Conservation (phyloP, 1,284 basidiomycete genomes). For the Laetiporus sulphureus region DNA sequence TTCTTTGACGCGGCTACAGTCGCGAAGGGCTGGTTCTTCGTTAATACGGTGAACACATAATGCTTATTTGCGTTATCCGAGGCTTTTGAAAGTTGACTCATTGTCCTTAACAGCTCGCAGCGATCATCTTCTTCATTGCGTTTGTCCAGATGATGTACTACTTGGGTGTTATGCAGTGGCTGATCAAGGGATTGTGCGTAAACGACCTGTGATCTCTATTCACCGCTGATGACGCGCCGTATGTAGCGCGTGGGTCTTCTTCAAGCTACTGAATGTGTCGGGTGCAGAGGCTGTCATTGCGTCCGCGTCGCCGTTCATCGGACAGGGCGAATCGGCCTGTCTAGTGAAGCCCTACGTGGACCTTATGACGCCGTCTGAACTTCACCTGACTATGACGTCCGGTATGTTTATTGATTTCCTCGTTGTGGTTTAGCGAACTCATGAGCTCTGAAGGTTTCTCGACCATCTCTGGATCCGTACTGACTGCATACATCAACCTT, state of each 20-base stretch:
- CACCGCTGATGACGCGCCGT: conserved; percentile 7
- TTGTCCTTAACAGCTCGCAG: conserved; percentile 50
- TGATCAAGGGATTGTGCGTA: conserved; percentile 71
- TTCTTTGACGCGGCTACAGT: conserved; percentile 68
- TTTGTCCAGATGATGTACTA: conserved; percentile 87
- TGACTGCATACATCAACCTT: conserved; percentile 77
- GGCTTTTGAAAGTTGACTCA: not conserved
- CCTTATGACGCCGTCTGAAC: conserved; percentile 83
- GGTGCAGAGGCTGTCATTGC: conserved; percentile 92
- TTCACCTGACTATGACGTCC: conserved; percentile 87
- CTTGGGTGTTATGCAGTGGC: conserved; percentile 85
- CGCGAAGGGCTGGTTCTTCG: conserved; percentile 71
- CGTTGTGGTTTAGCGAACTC: not conserved
- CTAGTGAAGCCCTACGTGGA: conserved; percentile 84
- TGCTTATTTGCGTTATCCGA: conserved; percentile 7
- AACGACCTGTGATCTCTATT: not conserved
- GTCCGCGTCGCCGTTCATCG: conserved; percentile 87
- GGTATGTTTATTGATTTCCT: conserved; percentile 35
- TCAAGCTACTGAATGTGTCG: conserved; percentile 80
- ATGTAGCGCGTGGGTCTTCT: conserved; percentile 84
- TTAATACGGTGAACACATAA: conserved; percentile 51
- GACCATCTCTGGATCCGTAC: conserved; percentile 86
- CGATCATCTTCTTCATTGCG: conserved; percentile 85
- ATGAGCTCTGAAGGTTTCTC: conserved; percentile 51
- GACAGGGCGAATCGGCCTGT: conserved; percentile 84